These are phyloP conservation scores for Helenozyma rhizophorensis DNA, from an alignment of 805 yeast genomes.

Conservation along the genomic window DNA sequence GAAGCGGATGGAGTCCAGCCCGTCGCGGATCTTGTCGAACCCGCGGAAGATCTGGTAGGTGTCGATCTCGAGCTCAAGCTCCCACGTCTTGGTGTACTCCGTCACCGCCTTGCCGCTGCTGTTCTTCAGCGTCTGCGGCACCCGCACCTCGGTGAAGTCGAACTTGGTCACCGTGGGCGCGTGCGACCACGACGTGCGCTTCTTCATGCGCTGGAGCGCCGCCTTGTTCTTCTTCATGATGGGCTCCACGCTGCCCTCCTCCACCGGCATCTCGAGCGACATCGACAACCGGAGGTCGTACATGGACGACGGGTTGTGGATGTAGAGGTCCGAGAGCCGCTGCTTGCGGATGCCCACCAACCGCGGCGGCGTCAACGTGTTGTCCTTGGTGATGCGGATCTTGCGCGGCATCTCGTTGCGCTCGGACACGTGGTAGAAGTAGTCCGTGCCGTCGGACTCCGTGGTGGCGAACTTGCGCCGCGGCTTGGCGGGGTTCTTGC, in stretches of 20 bases:
- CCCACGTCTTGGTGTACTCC: conserved; percentile 33
- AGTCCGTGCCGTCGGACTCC: conserved; percentile 61
- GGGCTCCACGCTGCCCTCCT: conserved; percentile 52
- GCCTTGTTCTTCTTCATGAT: conserved; percentile 48
- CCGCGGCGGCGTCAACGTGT: conserved; percentile 55
- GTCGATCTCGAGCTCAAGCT: conserved; percentile 41
- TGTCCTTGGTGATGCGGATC: conserved; percentile 64
- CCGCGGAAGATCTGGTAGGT: conserved; percentile 36
- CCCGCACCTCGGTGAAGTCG: conserved; percentile 61
- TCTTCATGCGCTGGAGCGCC: conserved; percentile 59
- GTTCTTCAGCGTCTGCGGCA: conserved; percentile 31
- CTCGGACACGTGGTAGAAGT: conserved; percentile 55
- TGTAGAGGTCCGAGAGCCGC: conserved; percentile 65
- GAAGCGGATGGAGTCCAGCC: conserved; percentile 49
- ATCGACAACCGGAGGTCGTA: conserved; percentile 75
- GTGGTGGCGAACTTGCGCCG: conserved; percentile 54
- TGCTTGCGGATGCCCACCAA: conserved; percentile 70
- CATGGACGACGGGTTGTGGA: conserved; percentile 71
- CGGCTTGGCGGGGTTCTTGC: conserved; percentile 24
- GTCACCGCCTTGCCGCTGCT: conserved; percentile 33
- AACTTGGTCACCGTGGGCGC: conserved; percentile 68
- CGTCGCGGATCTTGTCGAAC: conserved; percentile 36
- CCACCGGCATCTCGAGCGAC: conserved; percentile 71
- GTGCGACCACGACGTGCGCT: conserved; percentile 68
- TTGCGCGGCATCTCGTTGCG: conserved; percentile 62